A percentile compares a stretch with the other conserved stretches of the same genome.
These are phyloP conservation scores for Leishmania amazonensis DNA, from an alignment of 208 protist genomes.

Conservation along the genomic window DNA sequence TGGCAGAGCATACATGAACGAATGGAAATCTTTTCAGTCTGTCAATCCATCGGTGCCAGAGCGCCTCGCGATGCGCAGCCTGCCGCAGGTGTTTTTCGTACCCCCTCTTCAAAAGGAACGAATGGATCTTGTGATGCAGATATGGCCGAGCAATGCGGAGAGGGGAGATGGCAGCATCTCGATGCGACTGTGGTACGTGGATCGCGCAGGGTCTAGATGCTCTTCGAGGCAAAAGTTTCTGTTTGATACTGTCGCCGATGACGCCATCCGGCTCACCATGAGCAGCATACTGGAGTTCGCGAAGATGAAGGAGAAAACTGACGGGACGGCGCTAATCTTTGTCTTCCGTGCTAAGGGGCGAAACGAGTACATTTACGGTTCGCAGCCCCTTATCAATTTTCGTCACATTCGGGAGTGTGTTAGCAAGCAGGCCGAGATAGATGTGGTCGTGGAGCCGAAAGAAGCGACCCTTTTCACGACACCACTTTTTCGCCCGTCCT, in stretches of 20 bases:
- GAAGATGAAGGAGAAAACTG: conserved; percentile 30
- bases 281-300: conserved; percentile 32
- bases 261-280: conserved; percentile 45
- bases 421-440: conserved; percentile 49
- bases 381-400: conserved; percentile 58
- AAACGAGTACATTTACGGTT: conserved; percentile 71
- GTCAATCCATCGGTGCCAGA: conserved; percentile 37
- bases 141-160: conserved; percentile 25
- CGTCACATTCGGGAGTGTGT: conserved; percentile 57
- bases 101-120: conserved; percentile 47
- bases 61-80: conserved; percentile 42
- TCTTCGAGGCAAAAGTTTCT: conserved; percentile 51
- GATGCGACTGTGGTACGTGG: conserved; percentile 54
- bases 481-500: conserved; percentile 56
- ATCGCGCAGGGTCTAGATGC: conserved; percentile 45
- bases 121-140: conserved; percentile 39
- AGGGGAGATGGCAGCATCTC: conserved; percentile 27
- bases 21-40: conserved; percentile 50
- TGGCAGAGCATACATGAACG: conserved; percentile 42
- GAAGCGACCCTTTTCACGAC: conserved; percentile 31
- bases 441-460: conserved; percentile 48
- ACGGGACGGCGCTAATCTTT: conserved; percentile 27
- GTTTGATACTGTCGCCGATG: conserved; percentile 52
- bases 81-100: conserved; percentile 44
- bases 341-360: conserved; percentile 60